Base-by-base conservation (phyloP, 1,139 yeast genomes). In the Nakaseomyces uthaithaninus region DNA sequence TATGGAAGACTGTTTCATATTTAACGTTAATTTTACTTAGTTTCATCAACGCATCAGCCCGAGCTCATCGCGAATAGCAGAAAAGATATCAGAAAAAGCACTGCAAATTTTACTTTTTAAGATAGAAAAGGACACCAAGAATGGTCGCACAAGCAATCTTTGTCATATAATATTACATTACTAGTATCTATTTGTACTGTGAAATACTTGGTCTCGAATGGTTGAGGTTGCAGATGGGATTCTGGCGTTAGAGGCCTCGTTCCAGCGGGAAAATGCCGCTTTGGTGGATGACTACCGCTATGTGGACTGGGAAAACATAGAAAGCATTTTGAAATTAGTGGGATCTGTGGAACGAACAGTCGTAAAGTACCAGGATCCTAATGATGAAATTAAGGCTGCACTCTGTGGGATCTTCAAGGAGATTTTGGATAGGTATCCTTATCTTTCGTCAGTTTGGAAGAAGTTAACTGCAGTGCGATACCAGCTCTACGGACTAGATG, bases 401-500 rank as follows among this genome's bases (percentile, higher is more conserved):
- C 52, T 71, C 3, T 56, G 56, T 12, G 36, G 42, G 1, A 65
- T 68, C 15, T 66, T 69, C 40, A 60, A 60, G 12, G 63, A 63
- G 17, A 54, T 79, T 4, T 55, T 80, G 20, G 47, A 61, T 0
- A 58, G 72, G 39, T 80, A 71, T 49, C 89, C 89, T 0, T 67
- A 73, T 44, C 60, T 76, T 31, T 65, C 68, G n/a, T 70, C 67
- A 3, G 71, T 72, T 49, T 81, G 91, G 89, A 75, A 72, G 53
- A 66, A 68, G 42, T 77, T 69, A 55, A 72, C 71, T 46, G 66
- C 77, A 0, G 54, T 78, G 3, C 74, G 69, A 42, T 75, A 70
- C 46, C 75, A 77, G 47, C 46, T 77, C 36, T 67, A 68, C 46
- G 87, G 86, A 0, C 55, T 70, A 1, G 65, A 68, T 1, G 65